Evolutionary conservation across 768 basidiomycete species (phyloP).

Genomic region (Kwoniella newhampshirensis): DNA sequence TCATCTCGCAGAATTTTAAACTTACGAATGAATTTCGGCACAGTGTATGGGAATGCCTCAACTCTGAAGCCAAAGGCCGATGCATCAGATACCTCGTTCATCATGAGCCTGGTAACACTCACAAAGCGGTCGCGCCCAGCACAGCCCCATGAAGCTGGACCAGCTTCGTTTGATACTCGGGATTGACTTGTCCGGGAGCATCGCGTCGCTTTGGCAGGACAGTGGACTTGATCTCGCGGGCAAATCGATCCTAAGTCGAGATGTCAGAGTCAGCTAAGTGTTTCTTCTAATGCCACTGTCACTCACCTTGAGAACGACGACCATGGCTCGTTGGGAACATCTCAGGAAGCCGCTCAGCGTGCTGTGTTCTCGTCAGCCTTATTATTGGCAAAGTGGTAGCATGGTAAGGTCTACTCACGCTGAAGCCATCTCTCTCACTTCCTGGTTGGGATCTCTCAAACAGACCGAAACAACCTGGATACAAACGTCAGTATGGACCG

Average conservation of each 20-base stretch:
- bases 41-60: conserved; percentile 92
- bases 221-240: conserved; percentile 64
- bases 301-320: conserved; percentile 74
- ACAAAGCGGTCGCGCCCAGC: conserved; percentile 84
- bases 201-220: conserved; percentile 67
- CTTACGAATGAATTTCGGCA: conserved; percentile 79
- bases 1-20: background rate
- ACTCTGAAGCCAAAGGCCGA: no score
- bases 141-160: conserved; percentile 82
- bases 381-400: background rate
- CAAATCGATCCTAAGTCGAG: conserved; percentile 70
- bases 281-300: background rate
- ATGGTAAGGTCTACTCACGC: conserved; percentile 53
- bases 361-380: conserved; percentile 32
- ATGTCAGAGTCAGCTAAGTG: background rate
- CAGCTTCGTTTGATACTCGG: conserved; percentile 69
- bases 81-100: background rate
- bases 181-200: conserved; percentile 57
- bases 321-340: conserved; percentile 84
- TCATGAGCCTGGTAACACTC: conserved; percentile 11
- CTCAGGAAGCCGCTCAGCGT: conserved; percentile 81
- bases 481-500: conserved; percentile 1
- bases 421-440: conserved; percentile 88
- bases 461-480: conserved; percentile 73
- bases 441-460: conserved; percentile 83